These are phyloP conservation scores for Saccharomycopsis lassenensis DNA, from an alignment of 805 yeast genomes.

Conservation along the genomic window DNA sequence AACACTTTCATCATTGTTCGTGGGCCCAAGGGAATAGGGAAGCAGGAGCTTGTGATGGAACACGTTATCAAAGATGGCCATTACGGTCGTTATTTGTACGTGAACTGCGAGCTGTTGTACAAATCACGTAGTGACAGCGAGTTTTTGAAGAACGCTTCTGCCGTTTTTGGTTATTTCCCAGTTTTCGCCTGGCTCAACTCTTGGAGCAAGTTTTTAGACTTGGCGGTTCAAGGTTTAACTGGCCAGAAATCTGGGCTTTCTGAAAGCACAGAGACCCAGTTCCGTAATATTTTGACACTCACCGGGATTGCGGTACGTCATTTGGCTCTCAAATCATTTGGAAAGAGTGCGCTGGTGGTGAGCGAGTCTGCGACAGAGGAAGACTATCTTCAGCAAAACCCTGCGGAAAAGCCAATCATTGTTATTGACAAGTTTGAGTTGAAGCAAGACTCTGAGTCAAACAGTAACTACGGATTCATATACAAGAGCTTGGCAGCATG, in stretches of 20 bases:
- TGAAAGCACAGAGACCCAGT: constrained; percentile 72
- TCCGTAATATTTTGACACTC: constrained; percentile 67
- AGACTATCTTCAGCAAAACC: constrained; percentile 74
- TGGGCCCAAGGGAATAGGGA: constrained; percentile 97
- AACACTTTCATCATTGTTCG: constrained; percentile 80
- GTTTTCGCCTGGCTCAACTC: constrained; percentile 88
- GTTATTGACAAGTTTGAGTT: constrained; percentile 65
- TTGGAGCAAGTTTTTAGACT: constrained; percentile 66
- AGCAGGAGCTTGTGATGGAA: constrained; percentile 63
- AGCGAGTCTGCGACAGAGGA: constrained; percentile 45
- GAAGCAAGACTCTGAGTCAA: constrained; percentile 45
- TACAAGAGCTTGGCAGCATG: constrained; percentile 75
- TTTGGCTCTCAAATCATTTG: constrained; percentile 21
- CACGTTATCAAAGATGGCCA: constrained; percentile 51
- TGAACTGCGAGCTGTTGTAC: constrained; percentile 71
- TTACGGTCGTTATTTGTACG: constrained; percentile 48
- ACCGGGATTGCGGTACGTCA: constrained; percentile 57
- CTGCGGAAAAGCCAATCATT: constrained; percentile 75
- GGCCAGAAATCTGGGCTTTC: constrained; percentile 90
- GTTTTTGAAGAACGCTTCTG: constrained; percentile 57
- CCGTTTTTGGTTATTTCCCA: constrained; percentile 83
- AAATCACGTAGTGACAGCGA: constrained; percentile 66
- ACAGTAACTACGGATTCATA: constrained; percentile 53
- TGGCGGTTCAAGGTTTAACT: constrained; percentile 79
- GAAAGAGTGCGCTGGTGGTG: constrained; percentile 1